These are phyloP conservation scores for Phaffomyces opuntiae DNA, from an alignment of 805 yeast species.

Conservation along the genomic window DNA sequence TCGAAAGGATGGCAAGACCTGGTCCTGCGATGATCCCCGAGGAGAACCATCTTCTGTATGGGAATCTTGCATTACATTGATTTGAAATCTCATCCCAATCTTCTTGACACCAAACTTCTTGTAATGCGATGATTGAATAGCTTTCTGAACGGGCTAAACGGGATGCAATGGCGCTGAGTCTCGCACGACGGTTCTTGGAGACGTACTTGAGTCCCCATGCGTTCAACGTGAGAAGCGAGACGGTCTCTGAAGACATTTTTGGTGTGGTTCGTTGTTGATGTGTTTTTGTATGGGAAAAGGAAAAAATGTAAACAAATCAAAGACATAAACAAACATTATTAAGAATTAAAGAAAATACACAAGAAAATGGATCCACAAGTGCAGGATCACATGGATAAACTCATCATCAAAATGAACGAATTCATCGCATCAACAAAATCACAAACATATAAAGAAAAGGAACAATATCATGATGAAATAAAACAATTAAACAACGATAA, in stretches of 20 bases:
- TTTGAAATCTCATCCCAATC: constrained; percentile 68
- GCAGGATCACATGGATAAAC: not conserved
- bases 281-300: not conserved
- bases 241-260: not conserved
- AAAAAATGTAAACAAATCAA: not conserved
- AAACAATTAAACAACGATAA: constrained; percentile 3
- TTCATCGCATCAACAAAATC: not conserved
- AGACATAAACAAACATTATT: not conserved
- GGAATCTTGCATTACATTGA: constrained; percentile 41
- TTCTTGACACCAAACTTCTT: constrained; percentile 84
- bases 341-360: too few relatives aligned
- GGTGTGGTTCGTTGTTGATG: not conserved
- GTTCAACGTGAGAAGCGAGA: constrained; percentile 61
- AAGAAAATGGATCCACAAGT: not conserved
- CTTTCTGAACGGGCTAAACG: constrained; percentile 48
- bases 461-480: not conserved
- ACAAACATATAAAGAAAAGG: not conserved
- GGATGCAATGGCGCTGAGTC: constrained; percentile 67
- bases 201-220: constrained; percentile 89
- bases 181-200: constrained; percentile 56
- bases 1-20: constrained; percentile 79
- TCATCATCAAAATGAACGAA: not conserved
- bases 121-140: constrained; percentile 79
- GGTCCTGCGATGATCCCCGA: constrained; percentile 92
- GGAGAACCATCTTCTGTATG: constrained; percentile 62